Conservation (phyloP, 352 stramenopile species). For the Globisporangium viniferum region DNA sequence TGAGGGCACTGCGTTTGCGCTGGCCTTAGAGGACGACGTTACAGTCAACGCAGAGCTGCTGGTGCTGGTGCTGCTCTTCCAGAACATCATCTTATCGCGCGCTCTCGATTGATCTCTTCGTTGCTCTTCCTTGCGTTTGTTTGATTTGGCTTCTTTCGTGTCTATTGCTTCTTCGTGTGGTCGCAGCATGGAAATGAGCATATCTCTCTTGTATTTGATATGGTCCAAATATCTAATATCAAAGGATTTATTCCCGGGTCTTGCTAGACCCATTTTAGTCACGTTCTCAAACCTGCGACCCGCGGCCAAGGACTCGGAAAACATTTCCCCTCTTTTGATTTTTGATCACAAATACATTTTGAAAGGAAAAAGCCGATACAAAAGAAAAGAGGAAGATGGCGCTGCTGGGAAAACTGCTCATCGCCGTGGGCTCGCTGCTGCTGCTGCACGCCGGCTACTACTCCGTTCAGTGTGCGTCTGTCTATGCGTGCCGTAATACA, state of each 20-base stretch:
- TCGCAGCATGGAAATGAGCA: too few relatives aligned
- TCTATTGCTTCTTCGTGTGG: too few relatives aligned
- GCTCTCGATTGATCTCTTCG: neutral
- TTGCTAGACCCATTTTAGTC: too few relatives aligned
- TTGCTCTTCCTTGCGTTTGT: neutral
- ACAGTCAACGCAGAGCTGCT: constrained; percentile 9
- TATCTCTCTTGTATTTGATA: too few relatives aligned
- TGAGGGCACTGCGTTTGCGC: neutral
- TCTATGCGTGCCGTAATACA: neutral
- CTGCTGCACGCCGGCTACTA: constrained; percentile 81
- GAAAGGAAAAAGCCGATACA: neutral
- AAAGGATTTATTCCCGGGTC: too few relatives aligned
- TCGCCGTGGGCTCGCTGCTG: constrained; percentile 59
- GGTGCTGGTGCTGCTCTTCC: constrained; percentile 23
- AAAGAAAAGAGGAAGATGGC: constrained; percentile 28
- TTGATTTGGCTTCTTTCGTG: neutral
- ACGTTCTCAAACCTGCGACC: too few relatives aligned
- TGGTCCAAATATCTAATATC: too few relatives aligned
- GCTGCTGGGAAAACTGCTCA: constrained; percentile 67
- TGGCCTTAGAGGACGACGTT: constrained; percentile 7
- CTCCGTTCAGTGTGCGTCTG: constrained; percentile 67
- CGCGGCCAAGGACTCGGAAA: too few relatives aligned
- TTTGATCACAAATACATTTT: neutral
- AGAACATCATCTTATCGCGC: constrained; percentile 36
- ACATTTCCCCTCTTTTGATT: too few relatives aligned